Evolutionary conservation across 176 grass and related monocot genomes (phyloP).

Genomic region (Alloteropsis semialata): DNA sequence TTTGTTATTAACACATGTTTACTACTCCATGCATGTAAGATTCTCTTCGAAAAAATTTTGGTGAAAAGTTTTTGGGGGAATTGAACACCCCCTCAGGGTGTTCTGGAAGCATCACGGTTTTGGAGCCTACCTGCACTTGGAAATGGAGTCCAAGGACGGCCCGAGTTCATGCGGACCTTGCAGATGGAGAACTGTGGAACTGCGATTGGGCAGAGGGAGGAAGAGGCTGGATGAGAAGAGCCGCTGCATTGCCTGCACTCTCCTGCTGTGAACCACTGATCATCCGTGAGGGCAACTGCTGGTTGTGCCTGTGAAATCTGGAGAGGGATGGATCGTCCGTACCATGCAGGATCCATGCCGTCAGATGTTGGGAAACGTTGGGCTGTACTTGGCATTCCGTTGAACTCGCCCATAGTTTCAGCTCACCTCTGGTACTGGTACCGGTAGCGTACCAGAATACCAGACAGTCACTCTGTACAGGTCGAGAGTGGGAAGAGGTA

Average conservation of each 20-base stretch:
- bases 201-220: neutral
- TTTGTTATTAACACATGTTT: no score
- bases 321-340: neutral
- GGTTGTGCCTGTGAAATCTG: neutral
- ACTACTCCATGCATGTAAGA: no score
- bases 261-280: neutral
- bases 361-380: neutral
- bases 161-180: neutral
- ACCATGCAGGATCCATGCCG: neutral
- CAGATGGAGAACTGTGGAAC: neutral
- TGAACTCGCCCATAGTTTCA: neutral
- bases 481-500: no score
- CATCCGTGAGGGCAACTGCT: slow-evolving; percentile 14
- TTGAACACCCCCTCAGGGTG: no score
- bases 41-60: no score
- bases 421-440: no score
- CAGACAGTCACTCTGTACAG: neutral
- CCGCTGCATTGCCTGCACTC: neutral
- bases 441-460: neutral
- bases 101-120: slow-evolving; percentile 43
- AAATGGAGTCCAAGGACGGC: neutral
- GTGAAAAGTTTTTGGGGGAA: no score
- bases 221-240: neutral
- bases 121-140: slow-evolving; percentile 19
- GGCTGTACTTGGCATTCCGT: neutral